Conservation (phyloP, 208 protist species). For the Leishmania mexicana region DNA sequence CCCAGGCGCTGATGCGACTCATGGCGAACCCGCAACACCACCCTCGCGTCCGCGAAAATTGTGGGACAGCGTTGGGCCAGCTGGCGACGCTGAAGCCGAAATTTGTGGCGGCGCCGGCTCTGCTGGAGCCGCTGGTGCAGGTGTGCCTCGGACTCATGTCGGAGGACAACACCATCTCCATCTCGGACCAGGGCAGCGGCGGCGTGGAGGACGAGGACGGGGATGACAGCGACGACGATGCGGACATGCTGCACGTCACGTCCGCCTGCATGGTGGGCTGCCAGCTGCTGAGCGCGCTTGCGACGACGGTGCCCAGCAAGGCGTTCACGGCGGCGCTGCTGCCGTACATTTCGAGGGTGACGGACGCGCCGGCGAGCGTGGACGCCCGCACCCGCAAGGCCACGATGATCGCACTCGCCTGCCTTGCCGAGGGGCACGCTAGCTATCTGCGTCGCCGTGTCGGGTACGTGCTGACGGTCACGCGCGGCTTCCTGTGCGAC, state of each 20-base stretch:
- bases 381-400: constrained; percentile 64
- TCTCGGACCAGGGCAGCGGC: constrained; percentile 46
- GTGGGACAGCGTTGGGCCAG: constrained; percentile 47
- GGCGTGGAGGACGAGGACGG: constrained; percentile 34
- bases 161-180: constrained; percentile 74
- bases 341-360: constrained; percentile 52
- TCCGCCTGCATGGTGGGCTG: constrained; percentile 71
- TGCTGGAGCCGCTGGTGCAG: constrained; percentile 66
- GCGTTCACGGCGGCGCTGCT: constrained; percentile 60
- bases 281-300: constrained; percentile 65
- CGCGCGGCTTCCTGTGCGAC: constrained; percentile 48
- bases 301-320: constrained; percentile 55
- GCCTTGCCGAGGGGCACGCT: constrained; percentile 63
- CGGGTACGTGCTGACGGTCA: constrained; percentile 71
- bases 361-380: constrained; percentile 36
- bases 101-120: constrained; percentile 47
- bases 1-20: constrained; percentile 36
- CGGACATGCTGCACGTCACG: constrained; percentile 65
- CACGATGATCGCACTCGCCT: constrained; percentile 72
- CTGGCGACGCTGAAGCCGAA: constrained; percentile 65
- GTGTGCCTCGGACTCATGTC: constrained; percentile 68
- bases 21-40: constrained; percentile 38
- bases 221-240: constrained; percentile 35
- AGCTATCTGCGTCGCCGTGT: constrained; percentile 78
- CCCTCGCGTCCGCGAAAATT: constrained; percentile 59